Base-by-base conservation (phyloP, 2,329 filamentous ascomycete genomes). In the Alternaria sp. region DNA sequence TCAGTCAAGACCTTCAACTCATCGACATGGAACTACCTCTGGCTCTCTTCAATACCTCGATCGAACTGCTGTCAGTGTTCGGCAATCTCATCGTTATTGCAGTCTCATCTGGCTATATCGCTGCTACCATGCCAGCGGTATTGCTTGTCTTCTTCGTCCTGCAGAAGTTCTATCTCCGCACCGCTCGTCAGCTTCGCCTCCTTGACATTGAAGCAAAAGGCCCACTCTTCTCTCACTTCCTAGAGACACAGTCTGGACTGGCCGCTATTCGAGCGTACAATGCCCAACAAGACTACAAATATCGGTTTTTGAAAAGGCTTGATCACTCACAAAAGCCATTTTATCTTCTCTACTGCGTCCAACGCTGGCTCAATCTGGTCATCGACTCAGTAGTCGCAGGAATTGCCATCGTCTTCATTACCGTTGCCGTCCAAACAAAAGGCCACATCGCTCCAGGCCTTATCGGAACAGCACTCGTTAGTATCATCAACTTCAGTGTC, bases 201-300 rank as follows among this genome's bases (percentile, higher is more conserved):
- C 68, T 85, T 3, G 83, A 85, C 61, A 77, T 85, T 0, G 83
- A 85, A 63, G 69, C 76, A 23, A 80, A 81, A 52, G 75, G 77
- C 1, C 80, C 81, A 0, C 70, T 84, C 0, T 83, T 80, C 57
- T 79, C 81, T 0, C 80, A 84, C 33, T 84, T 84, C 54, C 66
- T 80, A 2, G 83, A 85, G 45, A 80, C 79, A 0, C 57, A 83
- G 0, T 71, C 72, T 5, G 82, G 82, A 0, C 64, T 84, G 0
- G 56, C 75, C 1, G 84, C 81, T 0, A 77, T 86, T 23, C 78
- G 82, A 11, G 78, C 83, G 0, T 84, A 82, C 50, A 74, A 74
- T 8, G 62, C 54, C 21, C n/a, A 51, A 6, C 21, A 49, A 11
- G 37, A 62, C 9, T 45, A 61, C 4, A 13, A 56, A 4, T 4